A percentile compares a stretch with the other conserved stretches of the same genome.
phyloP scores from a whole-genome alignment of 148 eudicot genomes.

The Dianthus caryophyllus region DNA sequence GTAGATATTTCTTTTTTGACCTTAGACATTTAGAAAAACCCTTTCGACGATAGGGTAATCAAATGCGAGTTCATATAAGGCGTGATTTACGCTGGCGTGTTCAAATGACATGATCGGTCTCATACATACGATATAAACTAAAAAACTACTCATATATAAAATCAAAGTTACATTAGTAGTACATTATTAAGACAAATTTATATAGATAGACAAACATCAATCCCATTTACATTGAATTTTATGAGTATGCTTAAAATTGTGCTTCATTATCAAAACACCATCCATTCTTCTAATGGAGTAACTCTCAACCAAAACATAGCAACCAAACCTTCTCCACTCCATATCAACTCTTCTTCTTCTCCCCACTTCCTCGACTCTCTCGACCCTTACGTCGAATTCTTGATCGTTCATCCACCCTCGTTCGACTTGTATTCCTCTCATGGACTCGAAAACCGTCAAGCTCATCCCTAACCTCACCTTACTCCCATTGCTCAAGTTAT shows the following conservation, averaged over 20 bases:
- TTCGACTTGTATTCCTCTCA: conserved; percentile 47
- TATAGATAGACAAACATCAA: conserved; percentile 16
- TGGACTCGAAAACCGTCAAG: conserved; percentile 43
- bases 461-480: conserved; percentile 40
- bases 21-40: no score
- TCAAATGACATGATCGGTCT: no score
- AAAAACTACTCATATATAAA: no score
- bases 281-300: conserved; percentile 55
- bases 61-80: no score
- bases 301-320: conserved; percentile 60
- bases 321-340: conserved; percentile 48
- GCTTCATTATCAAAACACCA: conserved; percentile 51
- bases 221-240: conserved; percentile 52
- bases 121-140: no score
- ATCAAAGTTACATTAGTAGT: no score
- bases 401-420: conserved; percentile 48
- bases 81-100: no score
- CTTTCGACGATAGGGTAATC: no score
- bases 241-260: conserved; percentile 49
- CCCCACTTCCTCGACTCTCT: conserved; percentile 35
- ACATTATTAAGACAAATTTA: no score
- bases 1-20: not conserved
- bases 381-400: conserved; percentile 38
- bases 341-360: conserved; percentile 21
- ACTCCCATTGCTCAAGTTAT: conserved; percentile 11